A percentile compares a stretch with the other conserved stretches of the same genome.
phyloP scores from a whole-genome alignment of 495 filamentous ascomycete species.

The Immersiella caudata region DNA sequence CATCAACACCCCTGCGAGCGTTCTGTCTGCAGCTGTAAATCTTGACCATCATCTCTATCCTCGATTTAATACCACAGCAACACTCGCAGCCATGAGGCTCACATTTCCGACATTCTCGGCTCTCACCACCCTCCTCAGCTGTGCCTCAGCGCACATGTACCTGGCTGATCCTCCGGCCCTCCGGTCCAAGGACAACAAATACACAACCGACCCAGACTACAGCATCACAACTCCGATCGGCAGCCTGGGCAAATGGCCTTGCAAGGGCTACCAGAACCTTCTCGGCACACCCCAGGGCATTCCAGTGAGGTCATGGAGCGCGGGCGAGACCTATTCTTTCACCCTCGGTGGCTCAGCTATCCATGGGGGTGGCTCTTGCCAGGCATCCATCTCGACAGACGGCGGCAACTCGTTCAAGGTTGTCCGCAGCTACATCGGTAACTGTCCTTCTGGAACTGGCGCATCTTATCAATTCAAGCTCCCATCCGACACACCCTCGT shows the following conservation, averaged over 20 bases:
- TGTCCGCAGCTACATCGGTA: conserved; percentile 48
- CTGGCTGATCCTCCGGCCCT: conserved; percentile 57
- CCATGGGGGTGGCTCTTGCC: conserved; percentile 68
- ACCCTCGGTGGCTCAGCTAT: conserved; percentile 56
- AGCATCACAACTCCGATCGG: conserved; percentile 57
- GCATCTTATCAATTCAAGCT: conserved; percentile 49
- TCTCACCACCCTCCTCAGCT: not conserved
- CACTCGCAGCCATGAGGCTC: conserved; percentile 11
- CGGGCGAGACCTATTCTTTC: conserved; percentile 60
- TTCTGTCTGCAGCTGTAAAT: too few species aligned
- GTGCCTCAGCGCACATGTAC: conserved; percentile 54
- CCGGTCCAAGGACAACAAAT: conserved; percentile 47
- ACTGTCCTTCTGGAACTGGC: conserved; percentile 42
- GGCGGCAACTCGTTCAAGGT: conserved; percentile 52
- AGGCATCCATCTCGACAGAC: conserved; percentile 64
- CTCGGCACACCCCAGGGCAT: conserved; percentile 45
- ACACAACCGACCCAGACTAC: conserved; percentile 40
- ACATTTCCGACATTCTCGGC: not conserved
- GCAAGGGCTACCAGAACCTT: conserved; percentile 61
- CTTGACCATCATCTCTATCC: too few species aligned
- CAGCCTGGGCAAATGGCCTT: conserved; percentile 57
- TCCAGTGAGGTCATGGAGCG: conserved; percentile 53
- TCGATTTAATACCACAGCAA: not conserved
- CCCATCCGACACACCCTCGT: conserved; percentile 56
- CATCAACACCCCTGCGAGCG: too few species aligned